phyloP scores from a whole-genome alignment of 805 yeast species.

The Saccharomyces eubayanus region DNA sequence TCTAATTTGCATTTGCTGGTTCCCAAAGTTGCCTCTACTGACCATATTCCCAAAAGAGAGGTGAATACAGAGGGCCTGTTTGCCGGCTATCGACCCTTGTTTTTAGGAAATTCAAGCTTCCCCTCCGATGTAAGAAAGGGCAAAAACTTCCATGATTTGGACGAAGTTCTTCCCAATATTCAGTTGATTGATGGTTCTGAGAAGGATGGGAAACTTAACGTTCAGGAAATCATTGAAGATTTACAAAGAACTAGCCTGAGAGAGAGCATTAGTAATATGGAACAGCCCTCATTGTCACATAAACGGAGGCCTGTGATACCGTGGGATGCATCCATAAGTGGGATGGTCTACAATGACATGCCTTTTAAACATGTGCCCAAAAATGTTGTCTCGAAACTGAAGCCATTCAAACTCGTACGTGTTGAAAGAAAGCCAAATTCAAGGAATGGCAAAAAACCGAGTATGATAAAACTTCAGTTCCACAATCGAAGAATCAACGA shows the following conservation, averaged over 20 bases:
- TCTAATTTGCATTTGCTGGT: constrained; percentile 9
- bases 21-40: constrained; percentile 27
- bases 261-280: background rate
- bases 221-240: constrained; percentile 17
- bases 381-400: constrained; percentile 29
- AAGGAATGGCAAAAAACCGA: constrained; percentile 63
- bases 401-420: constrained; percentile 41
- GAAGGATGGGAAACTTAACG: constrained; percentile 8
- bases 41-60: constrained; percentile 21
- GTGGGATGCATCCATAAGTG: constrained; percentile 35
- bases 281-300: constrained; percentile 1
- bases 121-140: constrained; percentile 10
- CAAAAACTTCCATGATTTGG: constrained; percentile 6
- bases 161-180: constrained; percentile 16
- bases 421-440: constrained; percentile 65
- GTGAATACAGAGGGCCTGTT: constrained; percentile 34
- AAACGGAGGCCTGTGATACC: constrained; percentile 28
- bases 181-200: constrained; percentile 9
- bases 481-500: constrained; percentile 29
- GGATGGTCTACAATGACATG: constrained; percentile 29
- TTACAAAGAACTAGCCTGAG: constrained; percentile 7
- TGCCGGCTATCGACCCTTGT: constrained; percentile 40
- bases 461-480: constrained; percentile 36
- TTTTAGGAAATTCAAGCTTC: constrained; percentile 30
- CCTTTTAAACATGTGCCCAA: constrained; percentile 33